Base-by-base conservation (phyloP, 1,139 yeast genomes). In the Hanseniaspora gamundiae region DNA sequence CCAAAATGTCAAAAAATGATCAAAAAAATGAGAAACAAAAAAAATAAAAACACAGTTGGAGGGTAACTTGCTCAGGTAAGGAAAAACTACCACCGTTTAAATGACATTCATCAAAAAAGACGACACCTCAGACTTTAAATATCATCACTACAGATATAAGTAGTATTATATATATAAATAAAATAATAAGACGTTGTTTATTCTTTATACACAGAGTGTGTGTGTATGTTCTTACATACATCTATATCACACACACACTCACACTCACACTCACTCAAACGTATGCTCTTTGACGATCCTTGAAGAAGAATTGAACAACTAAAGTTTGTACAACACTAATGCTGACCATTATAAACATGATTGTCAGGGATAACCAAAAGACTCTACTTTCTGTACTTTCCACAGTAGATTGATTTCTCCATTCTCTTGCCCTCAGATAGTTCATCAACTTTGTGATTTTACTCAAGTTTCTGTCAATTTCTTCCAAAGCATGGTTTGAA, bases 341-440 rank as follows among this genome's bases (percentile, higher is more conserved):
- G 47, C 79, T 80, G 43, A 76, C 80, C 75, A 76, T 78, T 57
- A 77, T 68, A 43, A 73, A 61, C 51, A 78, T 79, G 55, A 76
- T 80, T 48, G 73, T 64, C 45, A 78, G 66, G 29, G 83, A 76
- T 51, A 78, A 69, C 68, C 76, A 78, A 55, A 76, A 76, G 48
- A 78, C 69, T 64, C 84, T 71, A 26, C 77, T 69, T 55, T 76
- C 79, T 29, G 85, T 78, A 35, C 81, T 74, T 57, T 67, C 69
- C 47, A 78, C 85, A 39, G 85, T 78, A 45, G 78, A 80, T 69
- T 77, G 79, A 61, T 78, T 78, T 69, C 85, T 73, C 72, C 76
- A 77, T 63, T 78, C 81, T 68, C 85, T 75, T 19, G 84, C 80
- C 63, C 78, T 77, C 60, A 78, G 69, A 57, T 78, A 77, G 56